These are phyloP conservation scores for Solanum clarkiae DNA, from an alignment of 257 asterid genomes.

Conservation along the genomic window DNA sequence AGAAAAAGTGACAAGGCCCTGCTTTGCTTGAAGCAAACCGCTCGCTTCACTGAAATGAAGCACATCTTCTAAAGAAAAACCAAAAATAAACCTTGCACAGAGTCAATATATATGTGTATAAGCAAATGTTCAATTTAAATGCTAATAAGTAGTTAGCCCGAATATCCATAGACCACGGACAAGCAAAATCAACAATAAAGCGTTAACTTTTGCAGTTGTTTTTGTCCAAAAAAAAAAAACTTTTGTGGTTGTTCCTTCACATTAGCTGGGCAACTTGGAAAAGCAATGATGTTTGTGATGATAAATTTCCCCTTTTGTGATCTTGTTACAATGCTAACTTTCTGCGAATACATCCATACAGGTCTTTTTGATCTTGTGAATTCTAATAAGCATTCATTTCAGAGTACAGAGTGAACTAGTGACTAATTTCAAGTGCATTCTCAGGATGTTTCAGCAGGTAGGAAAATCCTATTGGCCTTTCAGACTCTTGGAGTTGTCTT, in stretches of 20 bases:
- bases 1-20: not conserved
- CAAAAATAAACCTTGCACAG: not conserved
- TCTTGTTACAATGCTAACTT: not conserved
- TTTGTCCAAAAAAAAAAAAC: no score
- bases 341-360: no score
- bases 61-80: not conserved
- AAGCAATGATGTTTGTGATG: not conserved
- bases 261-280: not conserved
- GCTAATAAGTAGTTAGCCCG: not conserved
- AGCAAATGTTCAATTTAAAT: not conserved
- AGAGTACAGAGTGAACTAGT: not conserved
- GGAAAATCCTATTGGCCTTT: constrained; percentile 63
- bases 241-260: not conserved
- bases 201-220: not conserved
- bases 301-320: not conserved
- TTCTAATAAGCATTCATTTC: not conserved
- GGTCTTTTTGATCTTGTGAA: not conserved
- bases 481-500: constrained; percentile 93
- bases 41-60: not conserved
- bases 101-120: not conserved
- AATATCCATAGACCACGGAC: not conserved
- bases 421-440: constrained; percentile 2
- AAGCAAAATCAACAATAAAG: not conserved
- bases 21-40: not conserved
- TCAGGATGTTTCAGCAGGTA: constrained; percentile 73